Conservation (phyloP, 805 yeast genomes). For the Metschnikowia cubensis region DNA sequence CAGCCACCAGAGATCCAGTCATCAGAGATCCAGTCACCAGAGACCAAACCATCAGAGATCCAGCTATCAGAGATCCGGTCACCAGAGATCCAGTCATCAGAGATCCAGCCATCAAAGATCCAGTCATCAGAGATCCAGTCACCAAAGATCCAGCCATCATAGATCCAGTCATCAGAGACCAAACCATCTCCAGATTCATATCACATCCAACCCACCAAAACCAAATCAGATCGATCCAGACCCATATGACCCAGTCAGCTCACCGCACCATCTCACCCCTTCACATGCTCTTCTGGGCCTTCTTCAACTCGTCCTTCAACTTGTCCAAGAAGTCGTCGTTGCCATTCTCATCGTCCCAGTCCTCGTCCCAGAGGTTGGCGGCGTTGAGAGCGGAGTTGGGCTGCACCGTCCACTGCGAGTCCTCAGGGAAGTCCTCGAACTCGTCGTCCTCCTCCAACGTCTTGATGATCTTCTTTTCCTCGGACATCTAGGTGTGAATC, state of each 20-base stretch:
- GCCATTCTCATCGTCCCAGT: conserved; percentile 95
- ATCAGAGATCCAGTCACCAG: too few species aligned
- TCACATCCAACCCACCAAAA: too few species aligned
- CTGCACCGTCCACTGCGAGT: conserved; percentile 66
- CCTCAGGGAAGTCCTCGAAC: conserved; percentile 94
- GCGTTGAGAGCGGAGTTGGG: conserved; percentile 49
- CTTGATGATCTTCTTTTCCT: conserved; percentile 47
- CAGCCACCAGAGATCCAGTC: too few species aligned
- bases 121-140: too few species aligned
- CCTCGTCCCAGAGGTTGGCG: conserved; percentile 86
- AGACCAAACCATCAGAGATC: too few species aligned
- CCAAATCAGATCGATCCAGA: background rate
- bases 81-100: too few species aligned
- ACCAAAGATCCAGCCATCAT: too few species aligned
- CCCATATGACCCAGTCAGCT: too few species aligned
- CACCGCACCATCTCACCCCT: background rate
- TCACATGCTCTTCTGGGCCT: conserved; percentile 15
- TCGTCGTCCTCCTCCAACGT: conserved; percentile 94
- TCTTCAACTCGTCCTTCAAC: conserved; percentile 49
- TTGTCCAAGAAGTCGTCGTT: conserved; percentile 82
- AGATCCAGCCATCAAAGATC: too few species aligned
- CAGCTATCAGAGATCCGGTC: too few species aligned
- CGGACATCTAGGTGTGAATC: conserved; percentile 6
- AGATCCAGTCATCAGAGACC: too few species aligned
- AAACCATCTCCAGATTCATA: too few species aligned